Evolutionary conservation across 805 yeast genomes (phyloP).

Genomic region (Nakazawaea wickerhamii): DNA sequence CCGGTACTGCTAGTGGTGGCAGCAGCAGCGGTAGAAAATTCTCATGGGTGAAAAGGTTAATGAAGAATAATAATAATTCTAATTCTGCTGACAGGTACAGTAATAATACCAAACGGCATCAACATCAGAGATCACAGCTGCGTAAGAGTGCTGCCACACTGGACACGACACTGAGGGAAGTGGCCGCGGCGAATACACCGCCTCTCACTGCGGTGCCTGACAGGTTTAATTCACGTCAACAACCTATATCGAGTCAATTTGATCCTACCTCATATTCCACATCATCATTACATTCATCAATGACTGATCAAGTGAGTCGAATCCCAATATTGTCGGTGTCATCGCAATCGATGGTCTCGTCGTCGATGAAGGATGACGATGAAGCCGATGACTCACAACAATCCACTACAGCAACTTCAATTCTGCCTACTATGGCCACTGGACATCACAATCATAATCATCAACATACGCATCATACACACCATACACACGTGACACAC

Average conservation of each 20-base stretch:
- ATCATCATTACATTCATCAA: slow-evolving; percentile 2
- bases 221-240: neutral
- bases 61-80: slow-evolving; percentile 22
- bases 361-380: neutral
- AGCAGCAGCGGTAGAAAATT: slow-evolving; percentile 18
- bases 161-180: neutral
- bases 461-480: slow-evolving; percentile 5
- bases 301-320: slow-evolving; percentile 5
- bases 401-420: slow-evolving; percentile 46
- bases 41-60: slow-evolving; percentile 30
- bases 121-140: neutral
- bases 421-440: slow-evolving; percentile 32
- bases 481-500: neutral
- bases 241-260: neutral
- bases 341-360: slow-evolving; percentile 9
- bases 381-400: slow-evolving; percentile 5
- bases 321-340: slow-evolving; percentile 13
- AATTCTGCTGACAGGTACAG: neutral
- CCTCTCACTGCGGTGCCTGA: neutral
- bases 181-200: neutral
- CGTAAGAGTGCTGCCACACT: neutral
- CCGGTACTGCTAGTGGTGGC: neutral
- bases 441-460: slow-evolving; percentile 3
- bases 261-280: slow-evolving; percentile 1
- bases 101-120: neutral